Percentiles rank a stretch among this genome's conserved stretches.
phyloP scores from a whole-genome alignment of 352 stramenopile species.

The Phytophthora parvispora region DNA sequence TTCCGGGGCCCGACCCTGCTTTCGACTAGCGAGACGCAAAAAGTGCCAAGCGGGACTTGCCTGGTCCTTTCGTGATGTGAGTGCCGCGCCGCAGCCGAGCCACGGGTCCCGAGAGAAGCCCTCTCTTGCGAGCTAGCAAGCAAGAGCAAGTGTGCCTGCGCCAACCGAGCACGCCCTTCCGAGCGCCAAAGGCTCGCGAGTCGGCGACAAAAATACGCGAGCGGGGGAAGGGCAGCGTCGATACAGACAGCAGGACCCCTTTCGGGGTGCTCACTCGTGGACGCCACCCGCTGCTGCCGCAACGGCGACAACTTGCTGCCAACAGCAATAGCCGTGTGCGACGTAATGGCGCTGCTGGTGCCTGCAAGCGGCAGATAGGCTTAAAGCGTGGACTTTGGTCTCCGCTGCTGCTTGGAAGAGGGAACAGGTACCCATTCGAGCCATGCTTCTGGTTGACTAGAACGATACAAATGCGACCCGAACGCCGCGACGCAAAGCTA shows the following conservation, averaged over 20 bases:
- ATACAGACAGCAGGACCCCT: constrained; percentile 11
- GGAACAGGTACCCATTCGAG: no score
- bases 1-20: background rate
- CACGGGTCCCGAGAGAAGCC: no score
- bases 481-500: background rate
- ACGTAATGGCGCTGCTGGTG: no score
- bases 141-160: no score
- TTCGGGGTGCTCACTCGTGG: constrained; percentile 8
- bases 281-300: background rate
- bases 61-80: constrained; percentile 23
- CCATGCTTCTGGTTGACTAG: no score
- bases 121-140: constrained; percentile 7
- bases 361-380: no score
- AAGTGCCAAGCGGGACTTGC: background rate
- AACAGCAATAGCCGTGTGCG: background rate
- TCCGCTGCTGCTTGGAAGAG: no score
- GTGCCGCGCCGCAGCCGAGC: no score
- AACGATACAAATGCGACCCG: no score
- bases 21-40: background rate
- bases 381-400: no score
- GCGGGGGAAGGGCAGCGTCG: constrained; percentile 6
- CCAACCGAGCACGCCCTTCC: background rate
- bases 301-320: background rate
- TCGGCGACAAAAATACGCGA: constrained; percentile 32
- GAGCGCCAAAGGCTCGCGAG: constrained; percentile 16